phyloP scores from a whole-genome alignment of 768 basidiomycete species.

The Mycena capillaripes region DNA sequence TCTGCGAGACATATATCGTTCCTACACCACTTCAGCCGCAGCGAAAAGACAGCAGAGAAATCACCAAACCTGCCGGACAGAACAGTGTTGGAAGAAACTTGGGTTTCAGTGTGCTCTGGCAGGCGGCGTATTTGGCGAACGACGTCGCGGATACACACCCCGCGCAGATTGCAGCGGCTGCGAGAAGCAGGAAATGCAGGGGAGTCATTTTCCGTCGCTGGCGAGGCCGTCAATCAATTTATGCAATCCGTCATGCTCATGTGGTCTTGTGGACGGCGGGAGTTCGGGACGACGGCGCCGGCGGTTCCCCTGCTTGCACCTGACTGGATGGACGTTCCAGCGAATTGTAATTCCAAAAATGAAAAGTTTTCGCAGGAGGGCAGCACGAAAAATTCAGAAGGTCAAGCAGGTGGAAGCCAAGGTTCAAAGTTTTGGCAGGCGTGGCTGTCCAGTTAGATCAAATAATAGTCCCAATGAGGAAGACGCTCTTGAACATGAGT shows the following conservation, averaged over 20 bases:
- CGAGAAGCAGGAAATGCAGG: slow-evolving; percentile 3
- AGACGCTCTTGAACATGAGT: too few species aligned
- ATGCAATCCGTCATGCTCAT: slow-evolving; percentile 22
- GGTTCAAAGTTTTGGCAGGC: background rate
- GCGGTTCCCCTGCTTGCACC: slow-evolving; percentile 1
- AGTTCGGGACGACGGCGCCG: slow-evolving; percentile 23
- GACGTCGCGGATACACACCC: slow-evolving; percentile 14
- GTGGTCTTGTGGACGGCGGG: slow-evolving; percentile 21
- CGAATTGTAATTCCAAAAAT: background rate
- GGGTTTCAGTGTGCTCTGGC: slow-evolving; percentile 32
- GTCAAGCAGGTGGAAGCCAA: background rate
- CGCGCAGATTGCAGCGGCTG: background rate
- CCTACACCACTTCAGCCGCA: slow-evolving; percentile 2
- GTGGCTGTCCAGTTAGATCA: background rate
- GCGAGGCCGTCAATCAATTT: slow-evolving; percentile 5
- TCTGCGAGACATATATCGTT: slow-evolving; percentile 48
- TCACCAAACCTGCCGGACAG: slow-evolving; percentile 26
- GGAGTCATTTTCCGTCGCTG: slow-evolving; percentile 6
- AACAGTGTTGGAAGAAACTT: slow-evolving; percentile 31
- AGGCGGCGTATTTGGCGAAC: slow-evolving; percentile 29
- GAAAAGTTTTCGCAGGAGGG: too few species aligned
- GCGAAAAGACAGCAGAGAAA: background rate
- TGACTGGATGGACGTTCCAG: slow-evolving; percentile 16
- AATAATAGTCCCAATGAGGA: too few species aligned
- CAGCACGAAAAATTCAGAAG: too few species aligned